These are phyloP conservation scores for Sarocladium oryzae DNA, from an alignment of 2,329 filamentous ascomycete genomes.

Conservation along the genomic window DNA sequence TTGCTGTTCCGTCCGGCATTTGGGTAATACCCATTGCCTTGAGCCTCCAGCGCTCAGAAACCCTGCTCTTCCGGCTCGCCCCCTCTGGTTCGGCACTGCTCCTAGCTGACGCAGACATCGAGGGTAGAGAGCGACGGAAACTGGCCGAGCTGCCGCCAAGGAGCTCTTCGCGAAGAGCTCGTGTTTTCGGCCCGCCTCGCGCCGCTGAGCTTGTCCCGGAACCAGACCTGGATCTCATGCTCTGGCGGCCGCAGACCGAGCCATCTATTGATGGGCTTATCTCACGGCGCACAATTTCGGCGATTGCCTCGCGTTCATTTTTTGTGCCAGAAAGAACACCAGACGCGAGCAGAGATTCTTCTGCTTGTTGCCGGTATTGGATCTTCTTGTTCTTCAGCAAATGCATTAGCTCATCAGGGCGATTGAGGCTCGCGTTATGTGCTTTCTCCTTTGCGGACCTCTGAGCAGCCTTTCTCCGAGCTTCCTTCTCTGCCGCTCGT, in stretches of 20 bases:
- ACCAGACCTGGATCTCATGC: not conserved
- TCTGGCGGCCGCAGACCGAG: not conserved
- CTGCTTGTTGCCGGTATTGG: slow-evolving; percentile 23
- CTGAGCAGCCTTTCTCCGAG: slow-evolving; percentile 18
- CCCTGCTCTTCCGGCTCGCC: slow-evolving; percentile 25
- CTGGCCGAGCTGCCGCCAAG: slow-evolving; percentile 21
- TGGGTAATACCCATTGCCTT: slow-evolving; percentile 46
- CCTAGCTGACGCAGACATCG: slow-evolving; percentile 21
- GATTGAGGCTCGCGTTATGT: slow-evolving; percentile 19
- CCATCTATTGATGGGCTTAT: slow-evolving; percentile 14
- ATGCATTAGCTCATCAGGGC: slow-evolving; percentile 27
- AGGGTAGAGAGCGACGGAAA: slow-evolving; percentile 35
- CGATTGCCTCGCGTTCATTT: slow-evolving; percentile 29
- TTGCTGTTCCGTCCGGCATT: slow-evolving; percentile 45
- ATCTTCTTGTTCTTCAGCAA: slow-evolving; percentile 25
- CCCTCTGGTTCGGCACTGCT: slow-evolving; percentile 20
- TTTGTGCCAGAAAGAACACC: slow-evolving; percentile 34
- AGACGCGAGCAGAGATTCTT: slow-evolving; percentile 34
- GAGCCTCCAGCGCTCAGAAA: slow-evolving; percentile 38
- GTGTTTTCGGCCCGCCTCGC: slow-evolving; percentile 26
- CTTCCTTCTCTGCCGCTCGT: slow-evolving; percentile 11
- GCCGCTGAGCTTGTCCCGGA: not conserved
- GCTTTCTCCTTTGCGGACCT: slow-evolving; percentile 4
- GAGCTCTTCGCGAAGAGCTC: slow-evolving; percentile 28
- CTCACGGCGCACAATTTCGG: slow-evolving; percentile 27